These are phyloP conservation scores for Fusarium succisae DNA, from an alignment of 2,329 filamentous ascomycete genomes.

Conservation along the genomic window DNA sequence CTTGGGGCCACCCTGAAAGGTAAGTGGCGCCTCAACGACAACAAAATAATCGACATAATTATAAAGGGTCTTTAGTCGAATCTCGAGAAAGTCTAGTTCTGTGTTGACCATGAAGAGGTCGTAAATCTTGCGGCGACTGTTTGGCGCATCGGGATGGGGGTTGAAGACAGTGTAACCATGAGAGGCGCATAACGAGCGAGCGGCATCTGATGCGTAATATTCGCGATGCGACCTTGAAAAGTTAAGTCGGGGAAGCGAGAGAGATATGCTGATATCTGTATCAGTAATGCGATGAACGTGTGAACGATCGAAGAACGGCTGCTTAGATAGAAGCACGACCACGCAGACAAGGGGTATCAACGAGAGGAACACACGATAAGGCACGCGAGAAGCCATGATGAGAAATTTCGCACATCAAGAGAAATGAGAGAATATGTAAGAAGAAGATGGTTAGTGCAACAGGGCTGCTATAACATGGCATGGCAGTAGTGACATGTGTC, in stretches of 20 bases:
- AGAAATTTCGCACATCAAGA: background rate
- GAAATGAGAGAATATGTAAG: background rate
- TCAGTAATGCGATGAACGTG: conserved; percentile 32
- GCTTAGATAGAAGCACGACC: conserved; percentile 25
- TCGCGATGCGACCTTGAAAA: conserved; percentile 36
- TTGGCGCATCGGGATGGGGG: conserved; percentile 27
- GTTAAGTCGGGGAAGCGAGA: conserved; percentile 38
- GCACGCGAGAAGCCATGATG: conserved; percentile 18
- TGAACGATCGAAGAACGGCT: conserved; percentile 29
- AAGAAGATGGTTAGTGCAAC: background rate
- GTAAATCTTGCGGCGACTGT: conserved; percentile 47
- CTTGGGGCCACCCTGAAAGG: conserved; percentile 67
- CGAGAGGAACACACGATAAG: conserved; percentile 10
- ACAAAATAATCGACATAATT: conserved; percentile 71
- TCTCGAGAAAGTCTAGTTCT: conserved; percentile 73
- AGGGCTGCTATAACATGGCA: background rate
- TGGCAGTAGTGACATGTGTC: background rate
- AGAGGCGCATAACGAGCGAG: conserved; percentile 44
- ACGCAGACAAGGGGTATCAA: conserved; percentile 16
- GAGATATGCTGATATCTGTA: conserved; percentile 34
- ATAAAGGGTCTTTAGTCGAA: conserved; percentile 67
- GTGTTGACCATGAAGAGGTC: conserved; percentile 71
- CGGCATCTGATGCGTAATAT: conserved; percentile 45
- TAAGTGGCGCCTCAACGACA: conserved; percentile 66
- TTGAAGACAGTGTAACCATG: conserved; percentile 47